Evolutionary conservation across 345 rosid species (phyloP), one percentile per base, ranked within the genome.

Genomic region (Capsella bursapastoris): DNA sequence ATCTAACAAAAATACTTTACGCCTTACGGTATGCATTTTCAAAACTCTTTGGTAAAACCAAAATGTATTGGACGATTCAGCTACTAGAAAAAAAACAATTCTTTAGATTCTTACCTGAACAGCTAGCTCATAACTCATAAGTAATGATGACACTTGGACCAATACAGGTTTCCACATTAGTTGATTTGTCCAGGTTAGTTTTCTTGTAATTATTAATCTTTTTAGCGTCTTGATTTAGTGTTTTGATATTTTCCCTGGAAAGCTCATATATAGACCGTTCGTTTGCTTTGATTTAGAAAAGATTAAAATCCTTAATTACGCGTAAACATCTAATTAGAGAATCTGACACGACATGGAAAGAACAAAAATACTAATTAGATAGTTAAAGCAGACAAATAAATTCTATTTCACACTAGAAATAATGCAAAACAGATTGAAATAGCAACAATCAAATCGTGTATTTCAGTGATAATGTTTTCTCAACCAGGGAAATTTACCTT

Each of bases 121-220:
- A 53, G 71, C 50, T 22, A 22, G 25, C 25, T 22, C 25, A 18
- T 18, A 18, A 18, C 22, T 68, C 44, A 41, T 48, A 13, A 11
- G 64, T 48, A 56, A 80, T 83, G 83, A 67, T 55, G 82, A 84
- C 86, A 90, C 84, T 80, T 89, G 90, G 85, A 82, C 92, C 88
- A 86, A 78, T 84, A 43, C 1, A 44, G 29, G 64, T 43, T 37
- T 31, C 48, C 72, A 65, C 61, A 49, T 65, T 38, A 49, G 56
- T 57, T 22, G 44, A 63, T 56, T 70, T 70, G 59, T 34, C 31
- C 22, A 53, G 60, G 66, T 55, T 68, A 25, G 59, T 66, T 43
- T 31, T 50, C 25, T n/a, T 10, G 28, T 41, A 10, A 27, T 27
- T 40, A 14, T 31, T 14, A 7, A 53, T 31, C 38, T 41, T 67